Percentiles rank a stretch among this genome's conserved stretches.
Conservation (phyloP, 371 early-diverging fungal species). For the Phascolomyces articulosus region DNA sequence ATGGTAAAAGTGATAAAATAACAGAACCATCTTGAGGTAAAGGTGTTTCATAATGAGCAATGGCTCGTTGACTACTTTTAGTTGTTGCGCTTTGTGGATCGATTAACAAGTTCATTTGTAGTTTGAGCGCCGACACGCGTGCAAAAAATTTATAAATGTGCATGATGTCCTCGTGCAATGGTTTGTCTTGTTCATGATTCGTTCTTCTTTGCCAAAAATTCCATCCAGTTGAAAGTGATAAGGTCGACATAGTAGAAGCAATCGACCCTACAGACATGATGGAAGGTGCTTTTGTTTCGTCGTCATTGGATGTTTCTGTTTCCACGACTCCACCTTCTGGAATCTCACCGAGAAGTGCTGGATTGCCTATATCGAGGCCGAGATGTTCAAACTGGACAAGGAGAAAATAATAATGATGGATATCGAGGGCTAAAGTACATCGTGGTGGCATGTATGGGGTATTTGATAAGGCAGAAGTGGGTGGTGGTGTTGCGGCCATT, state of each 20-base stretch:
- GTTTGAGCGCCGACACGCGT: slow-evolving; percentile 51
- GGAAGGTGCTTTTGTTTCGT: slow-evolving; percentile 48
- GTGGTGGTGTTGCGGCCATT: slow-evolving; percentile 43
- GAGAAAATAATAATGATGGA: slow-evolving; percentile 62
- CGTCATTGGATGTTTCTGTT: slow-evolving; percentile 33
- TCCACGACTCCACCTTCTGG: slow-evolving; percentile 36
- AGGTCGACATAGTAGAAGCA: slow-evolving; percentile 57
- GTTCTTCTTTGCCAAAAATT: slow-evolving; percentile 56
- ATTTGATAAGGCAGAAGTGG: slow-evolving; percentile 30
- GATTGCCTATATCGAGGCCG: slow-evolving; percentile 59
- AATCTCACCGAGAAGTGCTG: slow-evolving; percentile 29
- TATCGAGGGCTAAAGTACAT: slow-evolving; percentile 57
- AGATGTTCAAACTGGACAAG: slow-evolving; percentile 62
- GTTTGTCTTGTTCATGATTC: slow-evolving; percentile 12
- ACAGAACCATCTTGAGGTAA: slow-evolving; percentile 43
- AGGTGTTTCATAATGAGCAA: slow-evolving; percentile 44
- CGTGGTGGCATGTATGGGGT: slow-evolving; percentile 41
- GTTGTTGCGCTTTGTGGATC: slow-evolving; percentile 38
- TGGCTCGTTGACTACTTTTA: slow-evolving; percentile 52
- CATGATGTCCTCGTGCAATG: slow-evolving; percentile 55
- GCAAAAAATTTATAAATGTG: slow-evolving; percentile 57
- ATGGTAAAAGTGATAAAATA: slow-evolving; percentile 39
- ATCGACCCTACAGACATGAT: slow-evolving; percentile 58
- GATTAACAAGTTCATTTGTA: slow-evolving; percentile 44
- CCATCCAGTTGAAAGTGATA: slow-evolving; percentile 68